phyloP scores from a whole-genome alignment of 2,329 filamentous ascomycete genomes.

The Hypoxylon sp. region DNA sequence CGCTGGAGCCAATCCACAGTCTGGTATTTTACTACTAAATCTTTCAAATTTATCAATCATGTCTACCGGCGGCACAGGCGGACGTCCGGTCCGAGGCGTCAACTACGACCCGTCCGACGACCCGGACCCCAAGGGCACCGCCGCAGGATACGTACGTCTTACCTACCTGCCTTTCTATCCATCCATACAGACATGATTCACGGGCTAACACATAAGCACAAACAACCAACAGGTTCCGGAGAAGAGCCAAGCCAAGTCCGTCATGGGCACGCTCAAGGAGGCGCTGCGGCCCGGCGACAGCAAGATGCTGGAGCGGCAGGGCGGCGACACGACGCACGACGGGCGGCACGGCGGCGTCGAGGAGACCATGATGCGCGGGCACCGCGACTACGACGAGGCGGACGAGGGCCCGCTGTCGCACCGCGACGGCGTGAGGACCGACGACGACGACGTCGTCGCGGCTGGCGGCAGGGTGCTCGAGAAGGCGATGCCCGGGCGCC shows the following conservation, averaged over 20 bases:
- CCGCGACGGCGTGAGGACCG: conserved; percentile 4
- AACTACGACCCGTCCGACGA: conserved; percentile 27
- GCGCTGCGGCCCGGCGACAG: conserved; percentile 27
- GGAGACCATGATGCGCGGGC: conserved; percentile 24
- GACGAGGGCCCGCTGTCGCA: conserved; percentile 10
- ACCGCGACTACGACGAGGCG: conserved; percentile 25
- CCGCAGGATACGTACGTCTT: conserved; percentile 28
- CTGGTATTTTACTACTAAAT: no score
- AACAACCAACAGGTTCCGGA: conserved; percentile 7
- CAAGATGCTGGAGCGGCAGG: conserved; percentile 12
- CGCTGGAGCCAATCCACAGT: no score
- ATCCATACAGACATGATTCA: not conserved
- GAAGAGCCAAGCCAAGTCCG: conserved; percentile 15
- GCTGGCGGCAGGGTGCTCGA: conserved; percentile 15
- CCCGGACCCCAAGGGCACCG: conserved; percentile 28
- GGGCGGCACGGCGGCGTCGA: conserved; percentile 26
- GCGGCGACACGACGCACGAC: conserved; percentile 23
- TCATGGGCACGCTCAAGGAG: conserved; percentile 28
- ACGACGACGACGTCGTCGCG: no score
- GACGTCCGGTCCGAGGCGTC: conserved; percentile 10
- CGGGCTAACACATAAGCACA: not conserved
- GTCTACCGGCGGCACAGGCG: conserved; percentile 34
- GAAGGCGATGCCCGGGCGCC: conserved; percentile 13
- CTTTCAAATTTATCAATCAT: conserved; percentile 9
- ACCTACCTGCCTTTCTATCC: not conserved